Percentiles rank a stretch among this genome's conserved stretches.
Evolutionary conservation across 129 eudicot genomes (phyloP).

Genomic region (Saposhnikovia divaricata): DNA sequence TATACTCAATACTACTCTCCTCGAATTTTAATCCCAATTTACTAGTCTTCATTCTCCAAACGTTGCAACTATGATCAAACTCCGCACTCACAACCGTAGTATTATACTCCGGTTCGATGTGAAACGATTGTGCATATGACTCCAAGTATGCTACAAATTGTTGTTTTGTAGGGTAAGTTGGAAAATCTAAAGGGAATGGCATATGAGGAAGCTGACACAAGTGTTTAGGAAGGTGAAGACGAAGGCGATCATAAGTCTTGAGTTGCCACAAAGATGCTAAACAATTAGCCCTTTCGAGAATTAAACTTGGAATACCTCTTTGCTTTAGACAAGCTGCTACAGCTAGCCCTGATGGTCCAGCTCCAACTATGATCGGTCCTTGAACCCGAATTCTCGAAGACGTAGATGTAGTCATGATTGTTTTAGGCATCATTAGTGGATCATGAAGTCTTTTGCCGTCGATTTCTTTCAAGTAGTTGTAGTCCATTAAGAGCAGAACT

Average conservation of each 20-base stretch:
- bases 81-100: constrained; percentile 43
- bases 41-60: constrained; percentile 45
- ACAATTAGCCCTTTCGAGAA: constrained; percentile 48
- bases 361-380: constrained; percentile 59
- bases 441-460: constrained; percentile 49
- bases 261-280: constrained; percentile 63
- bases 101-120: constrained; percentile 34
- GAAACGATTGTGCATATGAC: constrained; percentile 30
- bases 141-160: constrained; percentile 59
- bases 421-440: constrained; percentile 8
- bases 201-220: constrained; percentile 60
- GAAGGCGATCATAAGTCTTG: constrained; percentile 51
- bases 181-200: constrained; percentile 50
- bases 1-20: constrained; percentile 33
- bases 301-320: constrained; percentile 31
- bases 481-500: constrained; percentile 15
- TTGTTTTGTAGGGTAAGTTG: constrained; percentile 59
- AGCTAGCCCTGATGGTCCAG: constrained; percentile 75
- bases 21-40: constrained; percentile 4
- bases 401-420: neutral
- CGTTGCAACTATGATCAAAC: constrained; percentile 30
- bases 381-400: constrained; percentile 21
- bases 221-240: constrained; percentile 62
- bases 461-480: constrained; percentile 22
- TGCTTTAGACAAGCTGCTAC: constrained; percentile 58